Base-by-base conservation (phyloP, 2,329 filamentous ascomycete genomes). In the Bisporella sp. region DNA sequence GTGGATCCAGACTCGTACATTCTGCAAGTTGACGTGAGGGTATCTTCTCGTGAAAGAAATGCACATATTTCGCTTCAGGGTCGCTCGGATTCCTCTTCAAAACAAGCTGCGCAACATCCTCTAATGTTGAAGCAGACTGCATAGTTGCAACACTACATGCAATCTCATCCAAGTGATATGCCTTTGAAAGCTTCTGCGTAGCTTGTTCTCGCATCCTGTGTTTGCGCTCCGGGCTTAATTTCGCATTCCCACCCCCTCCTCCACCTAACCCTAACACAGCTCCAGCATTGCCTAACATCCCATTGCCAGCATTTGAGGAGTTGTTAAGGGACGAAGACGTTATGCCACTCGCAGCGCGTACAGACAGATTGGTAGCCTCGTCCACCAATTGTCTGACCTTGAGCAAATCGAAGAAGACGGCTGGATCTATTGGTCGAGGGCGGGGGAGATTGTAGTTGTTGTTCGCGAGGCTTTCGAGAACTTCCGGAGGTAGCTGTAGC, bases 21-120 rank as follows among this genome's bases (percentile, higher is more conserved):
- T 88, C 80, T 35, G 82, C 85, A 64, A 93, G 72, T 64, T 85
- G 82, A 41, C 85, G 73, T 40, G 82, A 86, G 1, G 87, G 85
- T 30, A 93, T 91, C 76, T 92, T 93, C 69, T 95, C 87, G 68
- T 92, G 87, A 67, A 95, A 95, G 70, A 92, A 93, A 64, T 93
- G 86, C n/a, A 93, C 89, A 64, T 93, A 93, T 66, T 85, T 86
- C 31, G 87, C 89, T 62, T 93, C 86, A 41, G 74, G 68, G 62
- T 90, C 82, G 46, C 75, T 66, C n/a, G 80, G 74, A 53, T 79
- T 83, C 54, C 87, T 76, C 64, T 87, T 81, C 54, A 93, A 69
- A 32, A 95, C 88, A 54, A 85, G 72, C 5, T 77, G 75, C 2
- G 85, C 87, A 3, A 93, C 84, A 52, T 89, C 85, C 59, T 93